phyloP scores from a whole-genome alignment of 768 basidiomycete species.

The Hericium coralloides region DNA sequence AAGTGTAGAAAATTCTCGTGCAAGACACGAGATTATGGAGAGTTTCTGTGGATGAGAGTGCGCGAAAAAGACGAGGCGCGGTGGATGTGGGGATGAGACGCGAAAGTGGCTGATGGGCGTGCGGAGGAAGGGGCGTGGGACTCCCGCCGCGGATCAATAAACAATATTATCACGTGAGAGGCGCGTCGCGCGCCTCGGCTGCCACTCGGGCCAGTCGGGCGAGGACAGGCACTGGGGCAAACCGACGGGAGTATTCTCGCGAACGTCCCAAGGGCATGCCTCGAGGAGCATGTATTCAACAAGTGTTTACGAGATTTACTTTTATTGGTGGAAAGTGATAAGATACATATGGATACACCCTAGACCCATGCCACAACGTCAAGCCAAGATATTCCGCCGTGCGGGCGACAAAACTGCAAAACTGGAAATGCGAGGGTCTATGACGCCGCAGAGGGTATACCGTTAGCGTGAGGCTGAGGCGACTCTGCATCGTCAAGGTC shows the following conservation, averaged over 20 bases:
- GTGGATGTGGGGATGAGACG: neutral
- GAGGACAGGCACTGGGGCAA: no score
- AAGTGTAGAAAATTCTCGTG: neutral
- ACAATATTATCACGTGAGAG: constrained; percentile 9
- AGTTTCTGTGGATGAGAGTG: neutral
- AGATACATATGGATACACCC: neutral
- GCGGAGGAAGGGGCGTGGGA: neutral
- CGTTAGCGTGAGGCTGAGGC: constrained; percentile 6
- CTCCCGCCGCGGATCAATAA: constrained; percentile 2
- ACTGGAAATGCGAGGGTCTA: neutral
- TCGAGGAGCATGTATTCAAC: no score
- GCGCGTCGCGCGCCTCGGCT: neutral
- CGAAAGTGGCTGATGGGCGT: neutral
- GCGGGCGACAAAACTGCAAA: neutral
- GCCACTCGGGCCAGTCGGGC: no score
- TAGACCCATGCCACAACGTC: neutral
- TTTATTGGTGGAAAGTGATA: neutral
- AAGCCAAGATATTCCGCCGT: neutral
- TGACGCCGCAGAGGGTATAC: neutral
- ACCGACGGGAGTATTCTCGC: no score
- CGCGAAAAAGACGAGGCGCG: neutral
- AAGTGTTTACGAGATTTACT: neutral
- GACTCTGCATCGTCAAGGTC: constrained; percentile 35
- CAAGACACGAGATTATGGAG: neutral
- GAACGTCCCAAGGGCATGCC: no score